Base-by-base conservation (phyloP, 371 early-diverging fungal species). In the Dichotomocladium elegans region DNA sequence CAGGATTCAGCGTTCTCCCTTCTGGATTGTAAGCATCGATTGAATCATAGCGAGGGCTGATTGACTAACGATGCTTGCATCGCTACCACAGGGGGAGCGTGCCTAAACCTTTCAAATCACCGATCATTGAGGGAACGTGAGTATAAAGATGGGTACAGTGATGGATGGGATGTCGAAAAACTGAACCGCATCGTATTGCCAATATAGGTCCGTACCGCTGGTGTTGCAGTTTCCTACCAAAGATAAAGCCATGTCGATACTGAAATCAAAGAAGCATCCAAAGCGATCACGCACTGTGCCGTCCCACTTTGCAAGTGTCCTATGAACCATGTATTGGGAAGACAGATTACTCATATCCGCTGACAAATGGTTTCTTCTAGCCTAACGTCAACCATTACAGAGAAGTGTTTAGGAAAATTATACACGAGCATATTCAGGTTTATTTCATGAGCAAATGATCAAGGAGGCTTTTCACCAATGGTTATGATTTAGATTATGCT, bases 341-440 rank as follows among this genome's bases (percentile, higher is more conserved):
- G 24, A 28, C 52, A 10, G 4, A 22, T 29, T 4, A 1, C 22
- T 30, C 19, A 21, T 31, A 29, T 12, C 7, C 4, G 21, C 21
- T 41, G 1, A 40, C 27, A 8, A 5, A 35, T 8, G 0, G 11
- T 47, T 27, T 44, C 11, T 43, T 57, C 17, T 61, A 76, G 55
- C 60, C 59, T 14, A 72, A 68, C 15, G 43, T 55, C 3, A 57
- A 50, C 7, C 59, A 74, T 10, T 83, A 83, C 61, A 68, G 63
- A 43, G 77, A 81, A 1, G 60, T 64, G 0, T 79, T 81, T 61
- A 51, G 64, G 24, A 70, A 56, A 6, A 50, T 75, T n/a, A 74
- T 83, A 12, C 66, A 75, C 21, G 83, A 83, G 40, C 83, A 83
- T 53, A 34, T 83, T 12, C 80, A 83, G 55, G 77, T 67, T 69